A percentile compares a stretch with the other conserved stretches of the same genome.
phyloP scores from a whole-genome alignment of 768 basidiomycete species.

The Mycena haematopus region DNA sequence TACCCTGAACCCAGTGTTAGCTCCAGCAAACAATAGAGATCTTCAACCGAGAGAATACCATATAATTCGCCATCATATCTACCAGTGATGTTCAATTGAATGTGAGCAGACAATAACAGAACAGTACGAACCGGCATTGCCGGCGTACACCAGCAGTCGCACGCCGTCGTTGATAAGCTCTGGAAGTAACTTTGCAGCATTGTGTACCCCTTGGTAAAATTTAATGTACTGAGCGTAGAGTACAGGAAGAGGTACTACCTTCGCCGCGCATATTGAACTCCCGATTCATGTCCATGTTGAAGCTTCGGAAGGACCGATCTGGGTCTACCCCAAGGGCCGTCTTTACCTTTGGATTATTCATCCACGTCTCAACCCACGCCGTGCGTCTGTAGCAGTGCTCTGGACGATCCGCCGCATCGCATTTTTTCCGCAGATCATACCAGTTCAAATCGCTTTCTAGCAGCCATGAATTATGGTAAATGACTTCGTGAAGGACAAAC shows the following conservation, averaged over 20 bases:
- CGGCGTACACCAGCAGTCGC: constrained; percentile 47
- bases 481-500: background rate
- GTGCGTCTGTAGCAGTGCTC: constrained; percentile 51
- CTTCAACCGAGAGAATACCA: constrained; percentile 27
- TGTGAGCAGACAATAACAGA: background rate
- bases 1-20: constrained; percentile 46
- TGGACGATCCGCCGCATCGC: constrained; percentile 45
- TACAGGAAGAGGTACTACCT: background rate
- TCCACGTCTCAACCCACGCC: constrained; percentile 56
- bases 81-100: background rate
- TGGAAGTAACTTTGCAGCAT: constrained; percentile 50
- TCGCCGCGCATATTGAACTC: constrained; percentile 57
- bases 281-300: constrained; percentile 49
- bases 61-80: constrained; percentile 29
- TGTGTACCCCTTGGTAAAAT: constrained; percentile 34
- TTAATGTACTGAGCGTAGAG: background rate
- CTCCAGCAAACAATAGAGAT: background rate
- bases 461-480: background rate
- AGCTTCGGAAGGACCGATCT: constrained; percentile 28
- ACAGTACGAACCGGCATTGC: constrained; percentile 38
- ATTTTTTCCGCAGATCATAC: constrained; percentile 56
- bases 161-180: constrained; percentile 56
- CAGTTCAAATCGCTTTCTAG: constrained; percentile 46
- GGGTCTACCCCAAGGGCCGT: constrained; percentile 46
- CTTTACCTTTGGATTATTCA: constrained; percentile 57